Evolutionary conservation across 345 rosid genomes (phyloP).

Genomic region (Kandelia obovata): DNA sequence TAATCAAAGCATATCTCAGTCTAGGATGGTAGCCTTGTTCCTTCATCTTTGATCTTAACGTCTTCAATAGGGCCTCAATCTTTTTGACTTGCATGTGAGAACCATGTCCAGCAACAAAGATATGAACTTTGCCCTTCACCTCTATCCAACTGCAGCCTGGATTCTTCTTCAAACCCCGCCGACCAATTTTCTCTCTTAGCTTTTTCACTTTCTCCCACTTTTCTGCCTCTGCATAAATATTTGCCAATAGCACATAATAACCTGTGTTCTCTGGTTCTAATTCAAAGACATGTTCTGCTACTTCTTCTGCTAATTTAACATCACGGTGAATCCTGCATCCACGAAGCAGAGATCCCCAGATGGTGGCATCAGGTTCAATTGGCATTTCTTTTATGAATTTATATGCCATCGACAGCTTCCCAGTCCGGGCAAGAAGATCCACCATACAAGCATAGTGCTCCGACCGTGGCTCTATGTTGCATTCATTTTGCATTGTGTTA

Average conservation of each 20-base stretch:
- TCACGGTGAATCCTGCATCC: slow-evolving; percentile 32
- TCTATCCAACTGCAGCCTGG: slow-evolving; percentile 40
- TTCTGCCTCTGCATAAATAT: slow-evolving; percentile 34
- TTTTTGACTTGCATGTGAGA: slow-evolving; percentile 17
- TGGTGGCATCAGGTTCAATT: slow-evolving; percentile 31
- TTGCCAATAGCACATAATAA: slow-evolving; percentile 32
- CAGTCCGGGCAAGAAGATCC: slow-evolving; percentile 62
- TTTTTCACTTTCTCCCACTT: slow-evolving; percentile 29
- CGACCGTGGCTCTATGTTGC: slow-evolving; percentile 51
- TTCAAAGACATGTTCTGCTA: slow-evolving; percentile 28
- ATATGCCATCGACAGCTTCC: slow-evolving; percentile 48
- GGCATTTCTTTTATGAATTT: slow-evolving; percentile 63
- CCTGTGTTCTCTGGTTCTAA: slow-evolving; percentile 33
- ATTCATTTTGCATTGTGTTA: slow-evolving; percentile 57
- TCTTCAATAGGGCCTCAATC: slow-evolving; percentile 18
- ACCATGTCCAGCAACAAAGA: slow-evolving; percentile 26
- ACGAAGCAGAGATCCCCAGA: slow-evolving; percentile 30
- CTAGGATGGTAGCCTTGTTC: slow-evolving; percentile 21
- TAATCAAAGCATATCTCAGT: slow-evolving; percentile 19
- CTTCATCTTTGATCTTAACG: slow-evolving; percentile 24
- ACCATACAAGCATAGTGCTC: slow-evolving; percentile 75
- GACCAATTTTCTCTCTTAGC: slow-evolving; percentile 20
- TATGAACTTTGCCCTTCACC: slow-evolving; percentile 21
- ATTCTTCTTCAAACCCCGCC: slow-evolving; percentile 23
- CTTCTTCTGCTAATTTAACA: slow-evolving; percentile 31